Percentiles rank a stretch among this genome's conserved stretches.
Conservation (phyloP, 352 stramenopile species). For the Globisporangium uncinulatum region DNA sequence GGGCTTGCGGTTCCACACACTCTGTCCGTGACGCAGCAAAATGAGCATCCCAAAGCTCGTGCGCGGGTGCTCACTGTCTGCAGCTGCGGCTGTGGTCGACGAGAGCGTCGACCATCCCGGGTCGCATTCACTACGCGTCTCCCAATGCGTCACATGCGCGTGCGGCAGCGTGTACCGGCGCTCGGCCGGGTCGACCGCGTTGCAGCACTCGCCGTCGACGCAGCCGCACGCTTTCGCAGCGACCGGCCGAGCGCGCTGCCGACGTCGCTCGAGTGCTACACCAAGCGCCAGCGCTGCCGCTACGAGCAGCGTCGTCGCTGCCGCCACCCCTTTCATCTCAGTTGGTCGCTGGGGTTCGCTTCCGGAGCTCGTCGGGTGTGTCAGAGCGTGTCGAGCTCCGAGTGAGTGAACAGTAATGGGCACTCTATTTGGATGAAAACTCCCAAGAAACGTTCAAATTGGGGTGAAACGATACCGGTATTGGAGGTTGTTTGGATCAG, state of each 20-base stretch:
- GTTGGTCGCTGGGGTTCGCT: not conserved
- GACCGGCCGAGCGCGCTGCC: not conserved
- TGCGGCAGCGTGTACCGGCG: conserved; percentile 66
- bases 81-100: conserved; percentile 3
- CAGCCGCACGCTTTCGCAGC: conserved; percentile 40
- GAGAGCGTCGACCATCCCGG: conserved; percentile 36
- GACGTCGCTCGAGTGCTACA: conserved; percentile 22
- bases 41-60: conserved; percentile 75
- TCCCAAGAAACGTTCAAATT: too few relatives aligned
- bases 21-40: conserved; percentile 78
- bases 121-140: conserved; percentile 51
- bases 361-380: too few relatives aligned
- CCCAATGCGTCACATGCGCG: conserved; percentile 69
- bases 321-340: conserved; percentile 25
- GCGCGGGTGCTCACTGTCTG: conserved; percentile 20
- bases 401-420: too few relatives aligned
- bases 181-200: conserved; percentile 47
- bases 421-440: too few relatives aligned
- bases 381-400: too few relatives aligned
- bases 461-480: too few relatives aligned
- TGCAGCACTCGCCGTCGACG: conserved; percentile 71
- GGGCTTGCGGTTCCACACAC: conserved; percentile 83
- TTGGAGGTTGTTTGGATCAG: too few relatives aligned
- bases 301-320: conserved; percentile 19
- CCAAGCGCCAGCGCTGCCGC: conserved; percentile 18